Evolutionary conservation across 345 rosid genomes (phyloP).

Genomic region (Orychophragmus violaceus): DNA sequence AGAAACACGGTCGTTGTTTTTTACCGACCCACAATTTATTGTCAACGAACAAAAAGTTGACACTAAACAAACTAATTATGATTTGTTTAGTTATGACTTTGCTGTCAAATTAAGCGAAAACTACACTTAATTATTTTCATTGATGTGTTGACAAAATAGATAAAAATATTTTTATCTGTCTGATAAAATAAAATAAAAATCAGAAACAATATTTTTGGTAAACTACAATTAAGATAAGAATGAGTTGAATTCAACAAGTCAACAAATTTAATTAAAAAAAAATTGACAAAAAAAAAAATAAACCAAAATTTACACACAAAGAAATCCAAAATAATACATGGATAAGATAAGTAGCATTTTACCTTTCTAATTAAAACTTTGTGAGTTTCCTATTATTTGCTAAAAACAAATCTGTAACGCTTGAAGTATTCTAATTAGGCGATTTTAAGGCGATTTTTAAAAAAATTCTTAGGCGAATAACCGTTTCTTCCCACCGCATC

Average conservation of each 20-base stretch:
- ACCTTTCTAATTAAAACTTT: background rate
- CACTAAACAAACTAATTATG: background rate
- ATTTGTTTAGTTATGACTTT: background rate
- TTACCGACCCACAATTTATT: background rate
- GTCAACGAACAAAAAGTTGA: conserved; percentile 5
- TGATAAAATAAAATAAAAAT: background rate
- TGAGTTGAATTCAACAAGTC: background rate
- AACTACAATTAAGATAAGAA: background rate
- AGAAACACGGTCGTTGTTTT: background rate
- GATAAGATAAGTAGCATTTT: background rate
- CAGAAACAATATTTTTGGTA: background rate
- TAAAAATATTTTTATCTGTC: background rate
- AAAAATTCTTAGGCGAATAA: too few species aligned
- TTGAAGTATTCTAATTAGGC: too few species aligned
- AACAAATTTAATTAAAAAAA: background rate
- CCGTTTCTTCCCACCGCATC: too few species aligned
- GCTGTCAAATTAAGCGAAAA: conserved; percentile 1
- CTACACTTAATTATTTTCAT: background rate
- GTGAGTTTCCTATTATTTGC: too few species aligned
- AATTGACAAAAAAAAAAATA: background rate
- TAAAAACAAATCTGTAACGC: too few species aligned
- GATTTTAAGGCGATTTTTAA: too few species aligned
- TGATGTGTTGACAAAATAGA: background rate
- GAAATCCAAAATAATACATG: background rate
- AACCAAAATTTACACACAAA: background rate